Evolutionary conservation across 208 protist species (phyloP), one percentile per base, ranked within the genome.

Genomic region (Crithidia fasciculata): DNA sequence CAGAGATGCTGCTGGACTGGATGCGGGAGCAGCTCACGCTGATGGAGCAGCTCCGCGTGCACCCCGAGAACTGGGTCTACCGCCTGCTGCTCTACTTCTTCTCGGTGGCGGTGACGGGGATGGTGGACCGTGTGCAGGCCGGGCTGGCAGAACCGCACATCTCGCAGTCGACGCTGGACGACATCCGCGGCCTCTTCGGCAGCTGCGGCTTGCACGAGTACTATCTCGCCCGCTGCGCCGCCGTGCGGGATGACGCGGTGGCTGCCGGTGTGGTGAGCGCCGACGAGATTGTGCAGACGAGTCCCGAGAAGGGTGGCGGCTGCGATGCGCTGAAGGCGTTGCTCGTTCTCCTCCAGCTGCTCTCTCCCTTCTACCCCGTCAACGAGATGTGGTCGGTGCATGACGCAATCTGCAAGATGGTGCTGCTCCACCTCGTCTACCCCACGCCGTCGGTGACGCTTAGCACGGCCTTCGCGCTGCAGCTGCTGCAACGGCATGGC

Each of bases 381-480:
- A 72, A 88, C 37, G 87, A 96, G 74, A 89, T 90, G 78, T 96
- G 91, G 91, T 82, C 89, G 0, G 69, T 96, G 44, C 88, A 96
- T 64, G 69, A 81, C 18, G 82, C 83, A 12, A 88, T 93, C 53
- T 93, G 85, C 60, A 78, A 90, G 62, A 44, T 87, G 50, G 86
- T 91, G 15, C 62, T 93, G 8, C 56, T 90, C 18, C 82, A 87
- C 4, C 52, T 92, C 1, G 56, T 89, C 50, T 81, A 73, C 56
- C 73, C 82, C n/a, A 60, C 47, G 0, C 52, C 61, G 15, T 8
- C 58, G 36, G 64, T 55, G 9, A 43, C 56, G 0, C 72, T 93
- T 2, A 68, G 65, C 3, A 61, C 59, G 7, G 58, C 77, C 16
- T 50, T 86, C 12, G 83, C 85, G 16, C 45, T 92, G 52, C 40